These are phyloP conservation scores for Penicillium sp. DNA, from an alignment of 2,329 filamentous ascomycete genomes.

Conservation along the genomic window DNA sequence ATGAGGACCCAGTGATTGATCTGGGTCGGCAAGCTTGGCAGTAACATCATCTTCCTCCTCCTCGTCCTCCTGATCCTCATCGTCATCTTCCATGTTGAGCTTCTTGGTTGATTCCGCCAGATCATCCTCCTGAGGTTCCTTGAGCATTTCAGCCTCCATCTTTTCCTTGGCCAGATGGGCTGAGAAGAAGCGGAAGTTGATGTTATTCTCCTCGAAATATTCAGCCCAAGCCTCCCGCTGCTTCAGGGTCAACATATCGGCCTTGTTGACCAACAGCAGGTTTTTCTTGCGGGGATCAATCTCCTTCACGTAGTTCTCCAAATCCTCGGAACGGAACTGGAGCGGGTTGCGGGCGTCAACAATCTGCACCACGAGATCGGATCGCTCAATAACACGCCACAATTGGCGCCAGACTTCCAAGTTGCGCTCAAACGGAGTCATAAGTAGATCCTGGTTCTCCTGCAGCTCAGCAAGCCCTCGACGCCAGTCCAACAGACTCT, in stretches of 20 bases:
- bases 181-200: conserved; percentile 96
- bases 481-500: conserved; percentile 83
- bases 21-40: conserved; percentile 24
- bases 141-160: conserved; percentile 70
- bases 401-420: conserved; percentile 96
- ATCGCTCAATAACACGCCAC: conserved; percentile 97
- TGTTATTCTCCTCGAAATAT: conserved; percentile 77
- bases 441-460: conserved; percentile 88
- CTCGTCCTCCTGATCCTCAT: conserved; percentile 35
- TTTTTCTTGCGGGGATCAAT: conserved; percentile 88
- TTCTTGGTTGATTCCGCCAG: conserved; percentile 51
- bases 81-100: conserved; percentile 48
- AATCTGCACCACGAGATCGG: conserved; percentile 94
- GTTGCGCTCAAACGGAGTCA: conserved; percentile 98
- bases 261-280: conserved; percentile 93
- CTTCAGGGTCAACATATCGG: conserved; percentile 92
- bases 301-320: conserved; percentile 92
- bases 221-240: conserved; percentile 84
- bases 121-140: conserved; percentile 48
- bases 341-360: conserved; percentile 95
- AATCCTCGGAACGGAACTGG: conserved; percentile 89
- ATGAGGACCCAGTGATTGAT: conserved; percentile 58
- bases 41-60: conserved; percentile 17
- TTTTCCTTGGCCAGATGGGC: conserved; percentile 86
- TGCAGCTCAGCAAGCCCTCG: conserved; percentile 88